phyloP scores from a whole-genome alignment of 1,284 basidiomycete genomes.

The Pascua sp. region DNA sequence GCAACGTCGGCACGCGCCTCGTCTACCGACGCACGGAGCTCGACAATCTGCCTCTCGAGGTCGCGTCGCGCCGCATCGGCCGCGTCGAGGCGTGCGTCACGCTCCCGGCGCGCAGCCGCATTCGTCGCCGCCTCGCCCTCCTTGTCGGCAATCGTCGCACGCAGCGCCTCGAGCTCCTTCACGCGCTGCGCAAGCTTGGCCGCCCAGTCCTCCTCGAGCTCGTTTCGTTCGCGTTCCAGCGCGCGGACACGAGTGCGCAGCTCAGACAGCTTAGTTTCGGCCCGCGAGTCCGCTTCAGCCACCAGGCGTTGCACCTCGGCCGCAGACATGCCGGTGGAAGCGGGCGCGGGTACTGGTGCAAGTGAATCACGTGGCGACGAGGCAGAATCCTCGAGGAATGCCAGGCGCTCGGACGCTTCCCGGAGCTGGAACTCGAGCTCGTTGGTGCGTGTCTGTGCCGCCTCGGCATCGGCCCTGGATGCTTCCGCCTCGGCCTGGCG shows the following conservation, averaged over 20 bases:
- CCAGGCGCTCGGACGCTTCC: constrained; percentile 67
- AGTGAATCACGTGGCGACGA: constrained; percentile 2
- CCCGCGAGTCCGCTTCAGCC: constrained; percentile 69
- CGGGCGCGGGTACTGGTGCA: not conserved
- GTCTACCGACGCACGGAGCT: constrained; percentile 48
- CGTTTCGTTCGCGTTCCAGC: constrained; percentile 45
- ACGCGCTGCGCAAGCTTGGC: constrained; percentile 56
- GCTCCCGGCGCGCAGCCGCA: constrained; percentile 58
- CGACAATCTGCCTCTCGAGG: constrained; percentile 55
- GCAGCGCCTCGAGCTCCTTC: constrained; percentile 63
- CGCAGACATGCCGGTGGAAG: constrained; percentile 35
- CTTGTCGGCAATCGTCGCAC: constrained; percentile 57
- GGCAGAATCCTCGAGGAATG: constrained; percentile 62
- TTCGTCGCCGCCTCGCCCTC: constrained; percentile 55
- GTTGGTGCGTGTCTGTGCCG: constrained; percentile 67
- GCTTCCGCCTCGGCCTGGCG: constrained; percentile 84
- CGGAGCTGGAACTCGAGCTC: constrained; percentile 82
- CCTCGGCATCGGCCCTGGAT: constrained; percentile 67
- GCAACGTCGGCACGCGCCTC: constrained; percentile 54
- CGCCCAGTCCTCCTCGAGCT: constrained; percentile 77
- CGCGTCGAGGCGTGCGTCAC: constrained; percentile 58
- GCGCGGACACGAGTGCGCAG: constrained; percentile 54
- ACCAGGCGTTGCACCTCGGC: constrained; percentile 72
- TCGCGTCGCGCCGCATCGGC: constrained; percentile 59
- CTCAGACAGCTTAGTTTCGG: constrained; percentile 69